Evolutionary conservation across 306 rosid genomes (phyloP), one percentile per base, ranked within the genome.

Genomic region (Ammopiptanthus mongolicus): DNA sequence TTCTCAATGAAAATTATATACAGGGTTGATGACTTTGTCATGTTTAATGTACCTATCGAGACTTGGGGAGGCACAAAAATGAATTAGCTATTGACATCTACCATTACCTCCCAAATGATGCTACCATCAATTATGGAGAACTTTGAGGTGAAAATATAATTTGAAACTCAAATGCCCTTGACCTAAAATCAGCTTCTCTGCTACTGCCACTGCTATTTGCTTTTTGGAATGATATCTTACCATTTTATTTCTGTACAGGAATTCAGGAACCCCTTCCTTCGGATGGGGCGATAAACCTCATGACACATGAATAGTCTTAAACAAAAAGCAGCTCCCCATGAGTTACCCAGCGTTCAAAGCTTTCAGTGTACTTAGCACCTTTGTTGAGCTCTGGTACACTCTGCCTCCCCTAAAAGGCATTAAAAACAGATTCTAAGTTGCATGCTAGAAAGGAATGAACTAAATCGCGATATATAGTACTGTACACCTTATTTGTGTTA

Each of bases 201-300:
- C 65, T 66, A 53, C 62, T 73, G 75, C 74, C 79, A 25, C 39
- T 69, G 61, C 57, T 76, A 44, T 67, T 28, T 50, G 28, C 64
- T 74, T 80, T 80, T 55, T 12, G 21, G 60, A 59, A 76, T 76
- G 71, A 44, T 75, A 61, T 69, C 84, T 59, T 64, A 83, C 83
- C 77, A 56, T 80, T 78, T 85, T 85, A 78, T 88, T 89, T 77
- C 77, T 85, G 86, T 89, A 87, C 81, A 83, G 31, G 68, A 69
- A 60, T 77, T 61, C 81, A 81, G 73, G 77, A 84, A 84, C 62
- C 78, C 81, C 86, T 80, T 75, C 94, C 91, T 89, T 89, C 69
- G 90, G 88, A 87, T 69, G 84, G 65, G 70, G 65, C n/a, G 65
- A 41, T 71, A 65, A 9, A 41, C 52, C 69, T 66, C 50, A 78